Evolutionary conservation across 805 yeast genomes (phyloP).

Genomic region (Spathaspora arborariae): DNA sequence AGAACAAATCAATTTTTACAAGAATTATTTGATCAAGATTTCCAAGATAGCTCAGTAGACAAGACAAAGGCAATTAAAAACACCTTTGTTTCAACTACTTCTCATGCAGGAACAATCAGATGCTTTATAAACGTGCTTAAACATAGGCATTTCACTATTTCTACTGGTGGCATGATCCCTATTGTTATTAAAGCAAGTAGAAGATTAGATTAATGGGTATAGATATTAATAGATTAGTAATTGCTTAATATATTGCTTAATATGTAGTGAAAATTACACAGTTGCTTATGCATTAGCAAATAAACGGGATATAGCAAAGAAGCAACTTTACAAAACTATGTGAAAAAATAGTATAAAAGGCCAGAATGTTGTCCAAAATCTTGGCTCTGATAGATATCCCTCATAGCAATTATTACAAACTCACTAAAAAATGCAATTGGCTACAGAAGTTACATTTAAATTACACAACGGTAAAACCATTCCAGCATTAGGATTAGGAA

Average conservation of each 20-base stretch:
- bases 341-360: not conserved
- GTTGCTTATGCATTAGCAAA: not conserved
- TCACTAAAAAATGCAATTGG: not conserved
- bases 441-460: not conserved
- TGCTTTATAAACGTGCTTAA: slow-evolving; percentile 42
- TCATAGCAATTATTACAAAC: not conserved
- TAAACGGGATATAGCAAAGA: not conserved
- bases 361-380: too few species aligned
- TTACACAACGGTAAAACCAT: slow-evolving; percentile 56
- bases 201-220: slow-evolving; percentile 6
- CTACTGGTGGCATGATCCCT: slow-evolving; percentile 66
- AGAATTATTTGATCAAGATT: slow-evolving; percentile 14
- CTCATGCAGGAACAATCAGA: slow-evolving; percentile 51
- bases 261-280: not conserved
- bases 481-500: slow-evolving; percentile 70
- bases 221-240: not conserved
- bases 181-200: slow-evolving; percentile 46
- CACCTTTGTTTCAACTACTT: slow-evolving; percentile 39
- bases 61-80: slow-evolving; percentile 12
- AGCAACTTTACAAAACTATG: not conserved
- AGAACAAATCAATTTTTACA: slow-evolving; percentile 47
- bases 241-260: not conserved
- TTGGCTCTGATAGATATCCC: too few species aligned
- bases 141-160: slow-evolving; percentile 55
- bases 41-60: slow-evolving; percentile 14